These are phyloP conservation scores for Tulasnella sp. DNA, from an alignment of 768 basidiomycete species.

Conservation along the genomic window DNA sequence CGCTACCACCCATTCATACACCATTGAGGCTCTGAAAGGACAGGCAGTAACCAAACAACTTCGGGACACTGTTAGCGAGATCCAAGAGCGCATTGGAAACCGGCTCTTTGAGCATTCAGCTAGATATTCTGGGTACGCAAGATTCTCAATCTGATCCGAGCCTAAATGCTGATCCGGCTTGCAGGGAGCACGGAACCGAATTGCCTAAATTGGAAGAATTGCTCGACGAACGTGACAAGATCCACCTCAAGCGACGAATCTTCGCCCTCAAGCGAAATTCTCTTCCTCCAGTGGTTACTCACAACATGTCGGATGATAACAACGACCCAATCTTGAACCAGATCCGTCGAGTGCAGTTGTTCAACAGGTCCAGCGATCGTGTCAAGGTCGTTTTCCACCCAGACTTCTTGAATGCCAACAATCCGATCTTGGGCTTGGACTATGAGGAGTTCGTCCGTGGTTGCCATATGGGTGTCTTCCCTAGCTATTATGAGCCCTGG, in stretches of 20 bases:
- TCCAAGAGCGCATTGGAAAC: constrained; percentile 84
- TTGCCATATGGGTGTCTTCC: constrained; percentile 97
- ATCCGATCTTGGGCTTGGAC: constrained; percentile 91
- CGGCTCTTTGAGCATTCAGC: constrained; percentile 91
- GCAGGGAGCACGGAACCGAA: constrained; percentile 58
- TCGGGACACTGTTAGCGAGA: constrained; percentile 88
- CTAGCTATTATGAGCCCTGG: constrained; percentile 94
- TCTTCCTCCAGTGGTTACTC: constrained; percentile 92
- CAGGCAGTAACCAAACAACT: constrained; percentile 97
- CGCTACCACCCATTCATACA: constrained; percentile 89
- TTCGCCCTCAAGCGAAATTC: constrained; percentile 92
- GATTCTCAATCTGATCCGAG: neutral
- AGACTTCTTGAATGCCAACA: constrained; percentile 94
- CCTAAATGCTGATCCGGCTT: neutral
- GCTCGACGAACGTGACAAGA: constrained; percentile 82
- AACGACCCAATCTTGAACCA: constrained; percentile 91
- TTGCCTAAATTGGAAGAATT: constrained; percentile 56
- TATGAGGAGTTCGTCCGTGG: constrained; percentile 99
- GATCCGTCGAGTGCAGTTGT: constrained; percentile 83
- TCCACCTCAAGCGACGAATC: constrained; percentile 87
- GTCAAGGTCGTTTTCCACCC: constrained; percentile 98
- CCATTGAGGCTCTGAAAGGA: constrained; percentile 90
- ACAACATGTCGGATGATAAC: constrained; percentile 94
- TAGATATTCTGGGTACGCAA: constrained; percentile 69
- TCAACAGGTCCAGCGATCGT: constrained; percentile 76